Base-by-base conservation (phyloP, 139 green algal species). In the Pleodorina starrii region DNA sequence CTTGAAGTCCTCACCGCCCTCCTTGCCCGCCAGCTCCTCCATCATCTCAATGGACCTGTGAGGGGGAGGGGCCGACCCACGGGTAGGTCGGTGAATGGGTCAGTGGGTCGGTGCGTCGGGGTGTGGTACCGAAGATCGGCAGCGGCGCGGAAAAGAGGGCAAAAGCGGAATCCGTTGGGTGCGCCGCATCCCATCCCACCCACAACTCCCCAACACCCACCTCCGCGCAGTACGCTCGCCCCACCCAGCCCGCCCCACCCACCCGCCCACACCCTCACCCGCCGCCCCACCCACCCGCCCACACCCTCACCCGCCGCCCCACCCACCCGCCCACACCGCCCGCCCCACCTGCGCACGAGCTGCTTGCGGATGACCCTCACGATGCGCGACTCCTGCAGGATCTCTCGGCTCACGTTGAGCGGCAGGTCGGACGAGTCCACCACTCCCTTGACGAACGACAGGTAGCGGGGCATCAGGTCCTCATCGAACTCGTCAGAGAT, bases 401-500 rank as follows among this genome's bases (percentile, higher is more conserved):
- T 99, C 92, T 99, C 98, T 51, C 98, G 95, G 7, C 94, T 98
- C 5, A 99, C 98, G 90, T 99, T 99, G 50, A 99, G 96, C 3
- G 98, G 98, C 88, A 99, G 95, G 94, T 99, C 98, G 50, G 94
- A 95, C 71, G 93, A 97, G 95, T 99, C 98, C 1, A 99, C 97
- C 19, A 99, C 93, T 78, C 98, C 98, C 94, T 90, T 90, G 29
- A 90, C 72, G 90, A 99, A 99, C 68, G 50, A 93, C 40, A 98
- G 90, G 92, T 97, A 99, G 66, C 97, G 94, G 0, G 98, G 98
- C 93, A 99, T 95, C 43, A 99, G 94, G 86, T 98, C 94, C 89
- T 99, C 97, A 91, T 99, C 97, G 91, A 99, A 99, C 93, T 99
- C 95, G 83, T 99, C 97, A 29, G 82, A 95, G 94, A 99, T 99